A percentile compares a stretch with the other conserved stretches of the same genome.
Evolutionary conservation across 306 rosid genomes (phyloP).

Genomic region (Begonia peltatifolia): DNA sequence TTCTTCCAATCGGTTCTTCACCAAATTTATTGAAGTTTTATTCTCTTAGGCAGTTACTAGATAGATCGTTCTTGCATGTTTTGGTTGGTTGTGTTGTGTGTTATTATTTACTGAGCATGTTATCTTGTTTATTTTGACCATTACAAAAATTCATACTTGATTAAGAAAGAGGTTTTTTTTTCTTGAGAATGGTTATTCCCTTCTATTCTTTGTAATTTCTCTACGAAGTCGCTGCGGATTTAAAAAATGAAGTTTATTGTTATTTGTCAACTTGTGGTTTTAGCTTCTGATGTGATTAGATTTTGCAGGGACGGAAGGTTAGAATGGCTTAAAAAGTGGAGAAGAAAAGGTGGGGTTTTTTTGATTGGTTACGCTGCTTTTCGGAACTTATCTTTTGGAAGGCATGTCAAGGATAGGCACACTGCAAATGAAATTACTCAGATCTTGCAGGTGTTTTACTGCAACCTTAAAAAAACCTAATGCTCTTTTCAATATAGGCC

Average conservation of each 20-base stretch:
- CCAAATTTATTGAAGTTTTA: too few species aligned
- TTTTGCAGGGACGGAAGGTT: conserved; percentile 72
- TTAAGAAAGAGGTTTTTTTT: too few species aligned
- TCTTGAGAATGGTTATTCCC: too few species aligned
- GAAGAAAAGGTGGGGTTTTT: conserved; percentile 87
- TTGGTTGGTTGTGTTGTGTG: too few species aligned
- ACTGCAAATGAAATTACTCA: conserved; percentile 55
- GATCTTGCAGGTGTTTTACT: conserved; percentile 57
- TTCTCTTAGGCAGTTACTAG: too few species aligned
- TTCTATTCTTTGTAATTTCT: too few species aligned
- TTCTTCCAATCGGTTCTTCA: too few species aligned
- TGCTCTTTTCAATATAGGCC: neutral
- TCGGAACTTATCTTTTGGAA: conserved; percentile 76
- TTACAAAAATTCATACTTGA: too few species aligned
- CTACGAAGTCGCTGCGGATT: too few species aligned
- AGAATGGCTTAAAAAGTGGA: conserved; percentile 74
- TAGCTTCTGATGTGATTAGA: conserved; percentile 14
- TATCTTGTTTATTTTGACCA: too few species aligned
- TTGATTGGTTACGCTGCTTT: conserved; percentile 78
- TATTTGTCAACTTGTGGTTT: neutral
- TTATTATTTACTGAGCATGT: too few species aligned
- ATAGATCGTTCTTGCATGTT: too few species aligned
- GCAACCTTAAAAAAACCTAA: neutral
- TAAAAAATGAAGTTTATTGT: neutral
- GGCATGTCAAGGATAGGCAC: conserved; percentile 66